Evolutionary conservation across 371 early-diverging fungal genomes (phyloP), one percentile per base, ranked within the genome.

Genomic region (Mortierella sp.): DNA sequence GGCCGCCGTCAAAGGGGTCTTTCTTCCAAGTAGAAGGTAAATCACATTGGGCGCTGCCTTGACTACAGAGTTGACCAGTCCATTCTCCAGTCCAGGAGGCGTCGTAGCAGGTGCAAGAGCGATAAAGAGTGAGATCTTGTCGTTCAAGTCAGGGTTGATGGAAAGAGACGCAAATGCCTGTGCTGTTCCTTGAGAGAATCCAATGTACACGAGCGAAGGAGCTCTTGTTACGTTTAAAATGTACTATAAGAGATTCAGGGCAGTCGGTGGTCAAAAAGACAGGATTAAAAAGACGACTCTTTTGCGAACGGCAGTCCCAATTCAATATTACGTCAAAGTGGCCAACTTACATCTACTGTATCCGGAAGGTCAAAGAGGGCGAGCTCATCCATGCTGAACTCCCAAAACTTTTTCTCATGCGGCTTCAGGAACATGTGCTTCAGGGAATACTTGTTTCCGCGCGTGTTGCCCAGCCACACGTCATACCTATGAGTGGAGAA

Each of bases 391-490:
- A 98, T 85, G 0, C 94, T 93, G 81, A 95, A 98, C 79, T 97
- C 90, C 99, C 99, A 98, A 76, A 95, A 98, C 30, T 84, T 84
- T 53, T 88, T 87, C 59, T 93, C 86, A 45, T 82, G 80, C 0
- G 95, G 91, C 48, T 86, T 91, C 21, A 87, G 82, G 44, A 82
- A 83, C 37, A 87, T 69, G 81, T 98, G 97, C 70, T 95, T 95
- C 70, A 93, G 93, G 44, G 92, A 91, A 75, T 98, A 98, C 83
- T 98, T 98, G 87, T 97, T 97, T 28, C 98, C 98, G 14, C 99
- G 87, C n/a, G 94, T 91, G 75, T 98, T 98, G 28, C 96, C 98
- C 18, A 98, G 73, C 99, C 99, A 98, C 0, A 98, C 99, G 80
- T 98, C 98, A 79, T 95, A 98, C 28, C 83, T 81, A 65, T 16